Evolutionary conservation across 2,329 filamentous ascomycete species (phyloP).

Genomic region (Fusarium sp.): DNA sequence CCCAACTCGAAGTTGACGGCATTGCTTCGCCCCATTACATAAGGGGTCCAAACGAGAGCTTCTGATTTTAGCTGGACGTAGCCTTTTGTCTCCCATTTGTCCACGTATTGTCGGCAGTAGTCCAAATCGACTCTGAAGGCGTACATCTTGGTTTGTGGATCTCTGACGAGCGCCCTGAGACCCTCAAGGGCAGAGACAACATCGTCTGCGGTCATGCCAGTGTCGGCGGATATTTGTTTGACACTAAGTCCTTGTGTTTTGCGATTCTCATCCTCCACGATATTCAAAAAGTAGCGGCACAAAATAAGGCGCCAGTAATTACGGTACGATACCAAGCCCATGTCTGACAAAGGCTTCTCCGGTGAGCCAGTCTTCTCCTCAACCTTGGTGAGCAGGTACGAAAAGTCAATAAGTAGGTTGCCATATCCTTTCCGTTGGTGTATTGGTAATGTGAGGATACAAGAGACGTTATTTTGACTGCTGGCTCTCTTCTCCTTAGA

Average conservation of each 20-base stretch:
- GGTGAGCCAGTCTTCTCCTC: conserved; percentile 95
- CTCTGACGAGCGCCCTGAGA: conserved; percentile 87
- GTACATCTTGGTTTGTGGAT: conserved; percentile 89
- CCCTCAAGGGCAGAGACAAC: conserved; percentile 95
- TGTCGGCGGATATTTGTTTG: conserved; percentile 83
- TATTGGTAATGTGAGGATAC: conserved; percentile 94
- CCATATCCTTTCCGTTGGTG: conserved; percentile 98
- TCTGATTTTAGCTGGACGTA: conserved; percentile 87
- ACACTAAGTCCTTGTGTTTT: conserved; percentile 68
- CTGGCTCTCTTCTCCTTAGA: conserved; percentile 97
- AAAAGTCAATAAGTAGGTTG: conserved; percentile 97
- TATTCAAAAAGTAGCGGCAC: conserved; percentile 82
- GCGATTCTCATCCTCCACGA: conserved; percentile 49
- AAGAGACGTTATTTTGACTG: conserved; percentile 97
- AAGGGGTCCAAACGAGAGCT: conserved; percentile 93
- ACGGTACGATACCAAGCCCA: conserved; percentile 96
- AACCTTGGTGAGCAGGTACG: conserved; percentile 92
- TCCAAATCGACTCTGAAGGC: conserved; percentile 87
- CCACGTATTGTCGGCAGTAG: conserved; percentile 89
- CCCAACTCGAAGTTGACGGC: conserved; percentile 86
- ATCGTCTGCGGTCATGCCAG: conserved; percentile 95
- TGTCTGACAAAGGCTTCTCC: conserved; percentile 96
- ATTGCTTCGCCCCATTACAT: conserved; percentile 92
- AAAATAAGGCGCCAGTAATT: conserved; percentile 96
- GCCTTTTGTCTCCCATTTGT: conserved; percentile 88